Percentiles rank a stretch among this genome's conserved stretches.
phyloP scores from a whole-genome alignment of 805 yeast species.

The Jamesozyma spencerorum region DNA sequence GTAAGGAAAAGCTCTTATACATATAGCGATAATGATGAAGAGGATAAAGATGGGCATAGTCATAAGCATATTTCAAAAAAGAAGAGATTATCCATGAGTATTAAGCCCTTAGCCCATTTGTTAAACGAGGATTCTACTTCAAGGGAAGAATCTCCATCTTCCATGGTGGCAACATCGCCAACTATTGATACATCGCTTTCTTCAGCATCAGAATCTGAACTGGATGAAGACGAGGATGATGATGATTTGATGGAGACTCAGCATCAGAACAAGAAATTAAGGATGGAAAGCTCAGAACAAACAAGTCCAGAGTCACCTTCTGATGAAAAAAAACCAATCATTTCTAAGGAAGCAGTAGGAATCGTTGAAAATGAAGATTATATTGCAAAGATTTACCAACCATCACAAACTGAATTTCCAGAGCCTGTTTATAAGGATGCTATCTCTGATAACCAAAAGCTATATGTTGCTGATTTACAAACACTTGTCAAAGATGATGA shows the following conservation, averaged over 20 bases:
- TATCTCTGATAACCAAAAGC: not conserved
- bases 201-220: constrained; percentile 9
- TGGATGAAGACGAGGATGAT: constrained; percentile 10
- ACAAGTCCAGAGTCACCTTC: constrained; percentile 23
- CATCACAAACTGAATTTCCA: constrained; percentile 41
- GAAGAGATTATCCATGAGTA: constrained; percentile 8
- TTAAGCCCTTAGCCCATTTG: constrained; percentile 25
- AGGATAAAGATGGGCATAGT: not conserved
- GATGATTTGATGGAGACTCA: constrained; percentile 15
- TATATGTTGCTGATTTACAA: constrained; percentile 40
- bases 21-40: not conserved
- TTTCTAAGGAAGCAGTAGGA: not conserved
- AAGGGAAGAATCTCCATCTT: constrained; percentile 16
- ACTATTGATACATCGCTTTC: constrained; percentile 12
- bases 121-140: constrained; percentile 22
- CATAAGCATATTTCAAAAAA: constrained; percentile 5
- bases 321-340: constrained; percentile 2
- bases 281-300: constrained; percentile 8
- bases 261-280: constrained; percentile 17
- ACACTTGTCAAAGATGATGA: constrained; percentile 60
- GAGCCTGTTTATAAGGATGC: constrained; percentile 45
- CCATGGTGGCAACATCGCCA: constrained; percentile 7
- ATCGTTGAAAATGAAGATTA: not conserved
- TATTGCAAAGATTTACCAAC: constrained; percentile 35
- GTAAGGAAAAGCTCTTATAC: not conserved